Percentiles rank a stretch among this genome's conserved stretches.
phyloP scores from a whole-genome alignment of 495 filamentous ascomycete species.

The Niebla homalea region DNA sequence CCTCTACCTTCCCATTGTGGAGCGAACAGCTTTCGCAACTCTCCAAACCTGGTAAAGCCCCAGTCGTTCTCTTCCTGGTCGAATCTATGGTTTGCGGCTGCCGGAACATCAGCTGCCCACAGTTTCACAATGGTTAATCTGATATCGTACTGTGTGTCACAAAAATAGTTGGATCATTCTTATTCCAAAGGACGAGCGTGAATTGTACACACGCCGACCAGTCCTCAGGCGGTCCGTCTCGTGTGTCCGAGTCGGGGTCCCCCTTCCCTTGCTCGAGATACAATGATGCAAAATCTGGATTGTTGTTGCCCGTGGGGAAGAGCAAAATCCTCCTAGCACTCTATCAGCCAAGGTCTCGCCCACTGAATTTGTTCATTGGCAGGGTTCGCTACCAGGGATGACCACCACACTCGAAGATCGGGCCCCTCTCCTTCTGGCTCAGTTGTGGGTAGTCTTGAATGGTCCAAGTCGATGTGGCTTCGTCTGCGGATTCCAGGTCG shows the following conservation, averaged over 20 bases:
- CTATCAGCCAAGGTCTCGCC: conserved; percentile 4
- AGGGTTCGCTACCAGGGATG: conserved; percentile 61
- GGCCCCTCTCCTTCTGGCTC: conserved; percentile 69
- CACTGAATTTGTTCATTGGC: neutral
- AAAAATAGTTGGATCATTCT: conserved; percentile 70
- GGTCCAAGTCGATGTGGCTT: conserved; percentile 68
- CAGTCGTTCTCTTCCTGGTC: conserved; percentile 95
- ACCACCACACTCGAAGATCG: conserved; percentile 72
- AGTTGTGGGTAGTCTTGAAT: conserved; percentile 68
- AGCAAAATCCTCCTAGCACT: conserved; percentile 50
- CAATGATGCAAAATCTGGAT: conserved; percentile 80
- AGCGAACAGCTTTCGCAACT: conserved; percentile 69
- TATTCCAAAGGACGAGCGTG: conserved; percentile 83
- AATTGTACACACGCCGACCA: conserved; percentile 98
- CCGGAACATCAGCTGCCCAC: conserved; percentile 9
- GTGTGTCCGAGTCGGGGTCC: conserved; percentile 18
- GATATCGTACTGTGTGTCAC: conserved; percentile 44
- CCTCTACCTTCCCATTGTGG: conserved; percentile 51
- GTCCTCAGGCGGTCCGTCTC: conserved; percentile 56
- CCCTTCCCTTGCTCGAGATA: conserved; percentile 92
- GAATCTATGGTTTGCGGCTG: conserved; percentile 74
- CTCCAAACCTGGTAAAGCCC: conserved; percentile 91
- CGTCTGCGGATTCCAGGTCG: conserved; percentile 58
- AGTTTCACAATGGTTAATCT: conserved; percentile 1
- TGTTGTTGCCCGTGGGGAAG: conserved; percentile 93